Evolutionary conservation across 176 grass and related monocot genomes (phyloP).

Genomic region (Eleusine indica): DNA sequence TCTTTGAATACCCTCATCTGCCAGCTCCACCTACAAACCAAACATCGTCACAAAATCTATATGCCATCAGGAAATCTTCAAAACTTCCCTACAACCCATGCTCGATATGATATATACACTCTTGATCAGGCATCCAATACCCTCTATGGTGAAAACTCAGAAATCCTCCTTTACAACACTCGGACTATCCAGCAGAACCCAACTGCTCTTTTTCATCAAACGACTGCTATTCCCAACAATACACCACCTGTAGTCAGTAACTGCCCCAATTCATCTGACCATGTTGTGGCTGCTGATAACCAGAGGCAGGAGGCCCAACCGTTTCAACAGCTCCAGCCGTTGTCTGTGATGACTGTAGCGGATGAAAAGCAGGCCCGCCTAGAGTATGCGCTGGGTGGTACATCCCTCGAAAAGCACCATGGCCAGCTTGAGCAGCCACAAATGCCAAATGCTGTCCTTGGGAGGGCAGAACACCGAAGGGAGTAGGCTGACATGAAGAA

Average conservation of each 20-base stretch:
- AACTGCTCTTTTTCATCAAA: background rate
- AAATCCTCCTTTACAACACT: background rate
- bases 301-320: constrained; percentile 46
- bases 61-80: constrained; percentile 41
- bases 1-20: constrained; percentile 45
- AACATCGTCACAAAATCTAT: constrained; percentile 32
- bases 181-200: background rate
- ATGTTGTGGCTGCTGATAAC: constrained; percentile 64
- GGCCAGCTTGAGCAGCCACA: constrained; percentile 55
- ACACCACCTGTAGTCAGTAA: constrained; percentile 53
- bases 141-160: constrained; percentile 39
- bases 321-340: constrained; percentile 73
- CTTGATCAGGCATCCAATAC: constrained; percentile 39
- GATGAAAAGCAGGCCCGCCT: constrained; percentile 53
- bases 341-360: constrained; percentile 56
- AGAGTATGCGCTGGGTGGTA: constrained; percentile 65
- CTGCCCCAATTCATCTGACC: constrained; percentile 71
- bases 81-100: constrained; percentile 51
- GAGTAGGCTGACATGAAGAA: constrained; percentile 51
- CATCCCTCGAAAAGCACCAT: constrained; percentile 60
- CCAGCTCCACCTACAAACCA: constrained; percentile 57
- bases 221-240: constrained; percentile 2
- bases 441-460: constrained; percentile 77
- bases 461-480: constrained; percentile 63
- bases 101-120: constrained; percentile 63